A percentile compares a stretch with the other conserved stretches of the same genome.
These are phyloP conservation scores for Kazachstania sp. DNA, from an alignment of 1,139 yeast species.

Conservation along the genomic window DNA sequence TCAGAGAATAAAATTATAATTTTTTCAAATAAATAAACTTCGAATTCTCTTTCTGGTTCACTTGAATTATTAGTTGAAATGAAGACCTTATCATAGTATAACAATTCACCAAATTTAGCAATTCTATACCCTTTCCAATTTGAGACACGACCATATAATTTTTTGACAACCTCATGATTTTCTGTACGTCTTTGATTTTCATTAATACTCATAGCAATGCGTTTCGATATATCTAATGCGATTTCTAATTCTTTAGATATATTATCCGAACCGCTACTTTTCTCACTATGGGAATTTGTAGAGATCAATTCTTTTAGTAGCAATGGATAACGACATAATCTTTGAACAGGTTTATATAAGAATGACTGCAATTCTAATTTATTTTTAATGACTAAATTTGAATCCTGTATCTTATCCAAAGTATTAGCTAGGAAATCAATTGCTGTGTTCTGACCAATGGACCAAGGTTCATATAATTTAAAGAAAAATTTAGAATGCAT, in stretches of 20 bases:
- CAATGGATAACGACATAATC: slow-evolving; percentile 88
- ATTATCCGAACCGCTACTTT: slow-evolving; percentile 3
- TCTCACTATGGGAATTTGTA: slow-evolving; percentile 4
- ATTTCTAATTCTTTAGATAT: slow-evolving; percentile 58
- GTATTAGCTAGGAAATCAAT: slow-evolving; percentile 63
- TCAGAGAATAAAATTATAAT: slow-evolving; percentile 74
- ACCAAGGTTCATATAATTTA: slow-evolving; percentile 86
- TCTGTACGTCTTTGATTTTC: slow-evolving; percentile 93
- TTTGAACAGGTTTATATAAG: slow-evolving; percentile 87
- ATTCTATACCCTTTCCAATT: slow-evolving; percentile 92
- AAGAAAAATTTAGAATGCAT: slow-evolving; percentile 77
- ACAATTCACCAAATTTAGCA: slow-evolving; percentile 73
- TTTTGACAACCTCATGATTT: slow-evolving; percentile 63
- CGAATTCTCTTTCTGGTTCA: slow-evolving; percentile 79
- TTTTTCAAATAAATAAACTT: slow-evolving; percentile 80
- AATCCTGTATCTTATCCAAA: slow-evolving; percentile 25
- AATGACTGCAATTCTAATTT: slow-evolving; percentile 85
- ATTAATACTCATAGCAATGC: slow-evolving; percentile 79
- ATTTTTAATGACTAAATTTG: slow-evolving; percentile 56
- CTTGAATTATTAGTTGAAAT: slow-evolving; percentile 41
- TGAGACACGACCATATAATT: slow-evolving; percentile 60
- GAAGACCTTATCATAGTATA: slow-evolving; percentile 68
- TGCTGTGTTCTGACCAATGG: slow-evolving; percentile 76
- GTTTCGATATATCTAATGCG: slow-evolving; percentile 61
- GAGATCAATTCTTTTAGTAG: slow-evolving; percentile 69